Base-by-base conservation (phyloP, 179 eudicot species). In the Carnegiea gigantea region DNA sequence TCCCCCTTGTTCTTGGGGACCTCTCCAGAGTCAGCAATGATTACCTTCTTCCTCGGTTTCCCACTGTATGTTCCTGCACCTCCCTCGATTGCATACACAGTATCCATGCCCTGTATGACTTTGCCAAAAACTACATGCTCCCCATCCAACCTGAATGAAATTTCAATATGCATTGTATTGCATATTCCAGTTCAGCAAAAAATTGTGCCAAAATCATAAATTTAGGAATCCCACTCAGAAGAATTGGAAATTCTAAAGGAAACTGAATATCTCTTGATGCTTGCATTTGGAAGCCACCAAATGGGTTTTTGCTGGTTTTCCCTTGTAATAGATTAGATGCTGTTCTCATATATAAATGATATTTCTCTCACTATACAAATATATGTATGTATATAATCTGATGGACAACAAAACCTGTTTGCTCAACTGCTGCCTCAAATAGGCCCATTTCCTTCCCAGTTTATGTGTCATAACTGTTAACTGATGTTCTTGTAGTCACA, bases 1-100 rank as follows among this genome's bases (percentile, higher is more conserved):
- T 93, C 92, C 94, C 95, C 92, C 82, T 92, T 88, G 85, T 84
- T 90, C 87, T 89, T 94, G 3, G 95, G 92, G 83, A 95, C 91
- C 83, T 95, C 98, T 77, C 98, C 99, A 18, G 88, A 91, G 80
- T 95, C 99, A 1, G 90, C 92, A 78, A 95, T 91, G 51, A 92
- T 81, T 3, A 95, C 98, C 86, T 95, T 94, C 83, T 95, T 95
- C 88, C 99, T 88, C 6, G 99, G 98, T 80, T 95, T 95, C 81
- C 95, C 98, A 53, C 91, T 92, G 80, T 91, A 94, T 40, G 99
- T 95, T 80, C 98, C 99, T 21, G 98, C 98, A 87, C 98, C 94
- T 13, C 98, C 98, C 78, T 94, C 99, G 3, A 95, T 92, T 38
- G 95, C 98, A 71, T 88, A 95, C 59, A 95, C 98, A 3, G 94